Base-by-base conservation (phyloP, 2,329 filamentous ascomycete genomes). In the Botrytis aclada region DNA sequence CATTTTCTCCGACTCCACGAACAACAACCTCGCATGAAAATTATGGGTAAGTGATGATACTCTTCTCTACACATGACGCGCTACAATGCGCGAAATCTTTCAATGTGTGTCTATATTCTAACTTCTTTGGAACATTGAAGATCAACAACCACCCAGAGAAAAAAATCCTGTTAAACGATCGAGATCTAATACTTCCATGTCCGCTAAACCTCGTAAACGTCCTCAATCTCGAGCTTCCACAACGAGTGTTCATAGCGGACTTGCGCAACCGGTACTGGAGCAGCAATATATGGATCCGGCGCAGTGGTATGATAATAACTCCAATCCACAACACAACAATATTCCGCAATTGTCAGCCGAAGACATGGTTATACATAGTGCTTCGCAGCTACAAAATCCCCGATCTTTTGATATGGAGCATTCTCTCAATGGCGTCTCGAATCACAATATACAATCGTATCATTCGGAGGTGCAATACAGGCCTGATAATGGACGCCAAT, bases 291-390 rank as follows among this genome's bases (percentile, higher is more conserved):
- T 74, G 34, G 76, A 79, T 54, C 73, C 74, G 47, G 71, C 76
- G 66, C 79, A 81, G 74, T 81, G 80, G 80, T 81, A 79, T 75
- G 78, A 81, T 43, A 75, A 77, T 20, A 77, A 77, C 73, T 58
- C 76, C 18, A 78, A 80, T 51, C 70, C 75, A 58, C 78, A 79
- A 71, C 78, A 77, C 32, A 76, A 78, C 56, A 76, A 79, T 43
- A 75, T 75, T 56, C 77, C 81, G 58, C 78, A 80, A 71, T 84
- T 90, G 83, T 85, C 86, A 4, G 82, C 87, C 37, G 88, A 90
- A 76, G 88, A 88, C 74, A 85, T 90, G 82, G 86, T 90, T 65
- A 82, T 90, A 74, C 86, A 88, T 72, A 86, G 86, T 29, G 85
- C 86, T 41, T 84, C 85, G 34, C 88, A 89, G 75, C 84, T 90